These are phyloP conservation scores for Asterophora lycoperdoides DNA, from an alignment of 768 basidiomycete genomes.

Conservation along the genomic window DNA sequence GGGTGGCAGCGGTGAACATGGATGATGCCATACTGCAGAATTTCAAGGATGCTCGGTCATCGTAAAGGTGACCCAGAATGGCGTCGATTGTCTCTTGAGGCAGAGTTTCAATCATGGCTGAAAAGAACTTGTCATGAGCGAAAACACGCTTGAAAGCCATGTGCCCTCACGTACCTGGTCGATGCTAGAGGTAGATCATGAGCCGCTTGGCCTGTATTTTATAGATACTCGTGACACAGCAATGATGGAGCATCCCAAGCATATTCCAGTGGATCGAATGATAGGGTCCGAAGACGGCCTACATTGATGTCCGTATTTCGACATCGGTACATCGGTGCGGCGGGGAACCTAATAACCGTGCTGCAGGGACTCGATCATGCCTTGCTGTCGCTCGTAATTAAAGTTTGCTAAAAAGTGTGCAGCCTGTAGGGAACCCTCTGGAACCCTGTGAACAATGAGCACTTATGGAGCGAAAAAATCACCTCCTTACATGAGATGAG, in stretches of 20 bases:
- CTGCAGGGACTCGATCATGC: background rate
- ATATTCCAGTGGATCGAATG: background rate
- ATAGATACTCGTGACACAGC: background rate
- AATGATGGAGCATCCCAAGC: background rate
- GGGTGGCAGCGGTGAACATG: constrained; percentile 22
- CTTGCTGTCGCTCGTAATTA: background rate
- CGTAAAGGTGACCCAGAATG: constrained; percentile 27
- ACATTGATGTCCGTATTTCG: background rate
- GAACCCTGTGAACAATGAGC: no score
- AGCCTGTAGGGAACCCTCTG: background rate
- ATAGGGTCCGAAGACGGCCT: no score
- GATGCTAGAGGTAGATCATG: background rate
- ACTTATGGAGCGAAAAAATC: no score
- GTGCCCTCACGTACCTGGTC: background rate
- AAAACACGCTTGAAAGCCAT: background rate
- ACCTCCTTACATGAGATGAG: no score
- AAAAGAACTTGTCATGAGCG: background rate
- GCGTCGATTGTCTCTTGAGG: constrained; percentile 32
- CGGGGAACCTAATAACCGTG: no score
- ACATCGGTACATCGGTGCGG: background rate
- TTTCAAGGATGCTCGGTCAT: constrained; percentile 23
- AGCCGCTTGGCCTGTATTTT: background rate
- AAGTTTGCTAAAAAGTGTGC: background rate
- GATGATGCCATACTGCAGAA: constrained; percentile 28
- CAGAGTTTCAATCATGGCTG: constrained; percentile 15